Base-by-base conservation (phyloP, 805 yeast genomes). In the Maudiozyma turicensis region DNA sequence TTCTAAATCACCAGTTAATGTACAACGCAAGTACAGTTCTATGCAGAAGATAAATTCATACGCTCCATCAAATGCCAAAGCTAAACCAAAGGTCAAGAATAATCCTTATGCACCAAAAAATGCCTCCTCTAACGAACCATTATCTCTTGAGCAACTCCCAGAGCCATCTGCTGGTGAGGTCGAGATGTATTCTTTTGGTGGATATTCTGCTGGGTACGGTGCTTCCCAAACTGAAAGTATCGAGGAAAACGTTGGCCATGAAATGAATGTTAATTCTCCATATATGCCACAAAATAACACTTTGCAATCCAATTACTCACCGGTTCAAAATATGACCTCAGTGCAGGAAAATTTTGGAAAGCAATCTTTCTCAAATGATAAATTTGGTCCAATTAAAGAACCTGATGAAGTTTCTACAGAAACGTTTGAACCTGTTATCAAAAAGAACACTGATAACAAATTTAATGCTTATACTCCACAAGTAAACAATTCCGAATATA, bases 401-500 rank as follows among this genome's bases (percentile, higher is more conserved):
- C 49, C 61, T 5, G 63, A 55, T 20, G 52, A 44, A 10, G 37
- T 55, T 29, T 43, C 59, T 6, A 46, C 52, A 13, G 58, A 58
- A 11, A 46, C 54, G 9, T 60, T 61, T 43, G 62, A 55, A 48
- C 62, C 69, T 5, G 59, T 61, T 1, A 64, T 67, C n/a, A 58
- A 61, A 46, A 61, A 56, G 34, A 53, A 57, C 5, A 49, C 58
- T 8, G 51, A 53, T 29, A 51, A 60, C 2, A 57, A 52, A 15
- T 51, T 53, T 11, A 52, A 50, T 13, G 54, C 61, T 13, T 58
- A 51, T 37, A 53, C 58, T 34, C 54, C 58, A 9, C 43, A 52
- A 31, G 37, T 48, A 8, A 9, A 45, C 6, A 43, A 43, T 11
- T 20, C 8, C 1, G 78, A 72, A 14, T 77, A 72, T 15, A 77